Base-by-base conservation (phyloP, 148 eudicot genomes). In the Heliosperma pusillum region DNA sequence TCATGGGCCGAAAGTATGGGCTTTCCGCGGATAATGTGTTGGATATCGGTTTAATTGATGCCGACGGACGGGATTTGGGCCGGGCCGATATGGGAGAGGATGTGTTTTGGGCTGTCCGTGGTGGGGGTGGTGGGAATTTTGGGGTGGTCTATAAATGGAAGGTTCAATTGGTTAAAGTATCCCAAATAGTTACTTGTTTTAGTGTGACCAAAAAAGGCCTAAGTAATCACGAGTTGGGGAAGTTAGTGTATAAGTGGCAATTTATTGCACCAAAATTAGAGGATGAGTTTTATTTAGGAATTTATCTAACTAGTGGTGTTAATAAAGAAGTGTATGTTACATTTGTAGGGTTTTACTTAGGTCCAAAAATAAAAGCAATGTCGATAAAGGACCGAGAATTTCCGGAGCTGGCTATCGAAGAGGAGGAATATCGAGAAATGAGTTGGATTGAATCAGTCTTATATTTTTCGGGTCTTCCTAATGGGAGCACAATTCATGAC, bases 11-110 rank as follows among this genome's bases (percentile, higher is more conserved):
- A 17, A 85, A 85, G 74, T 78, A 85, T 53, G 86, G 86, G 76
- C 86, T 85, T 66, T 78, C 84, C 0, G 88, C 86, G 17, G 88
- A 85, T 77, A 83, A 85, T 70, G 82, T 85, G 27, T 57, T 78
- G 30, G 88, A 85, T 61, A 45, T 61, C 10, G 74, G 20, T 0
- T 17, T 85, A 0, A 71, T 80, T 1, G 84, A 78, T 45, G 79
- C 52, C 0, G 15, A 55, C 27, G 84, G 86, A 0, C 71, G 70
- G 17, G 72, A 10, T 6, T 50, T 80, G 63, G 62, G 66, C 69
- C 80, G 82, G 52, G 64, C 57, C 16, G 44, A 75, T 20, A 80
- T 78, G 78, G 86, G 83, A 7, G 82, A 82, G 56, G 85, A 85
- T 55, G 73, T 77, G 25, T 82, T 82, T 73, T 85, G 85, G 85